Evolutionary conservation across 768 basidiomycete species (phyloP).

Genomic region (Mycena galericulata): DNA sequence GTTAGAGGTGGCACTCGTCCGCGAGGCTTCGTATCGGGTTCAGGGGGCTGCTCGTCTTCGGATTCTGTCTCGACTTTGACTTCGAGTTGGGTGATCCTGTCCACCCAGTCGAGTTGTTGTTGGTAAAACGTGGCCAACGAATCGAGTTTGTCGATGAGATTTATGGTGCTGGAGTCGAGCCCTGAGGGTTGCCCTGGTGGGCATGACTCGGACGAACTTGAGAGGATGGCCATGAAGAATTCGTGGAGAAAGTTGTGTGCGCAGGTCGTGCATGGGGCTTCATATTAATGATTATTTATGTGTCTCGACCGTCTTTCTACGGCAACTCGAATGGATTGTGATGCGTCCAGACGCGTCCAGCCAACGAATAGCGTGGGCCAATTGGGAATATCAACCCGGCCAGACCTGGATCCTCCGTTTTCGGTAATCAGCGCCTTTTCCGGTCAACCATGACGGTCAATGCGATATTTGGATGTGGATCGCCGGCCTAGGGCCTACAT

Average conservation of each 20-base stretch:
- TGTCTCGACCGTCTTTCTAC: slow-evolving; percentile 18
- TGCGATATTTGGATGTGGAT: no score
- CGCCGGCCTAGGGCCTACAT: no score
- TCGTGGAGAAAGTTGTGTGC: not conserved
- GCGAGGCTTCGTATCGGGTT: slow-evolving; percentile 4
- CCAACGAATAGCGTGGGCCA: slow-evolving; percentile 3
- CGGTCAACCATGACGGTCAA: no score
- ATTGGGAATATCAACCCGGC: no score
- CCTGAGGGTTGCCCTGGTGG: not conserved
- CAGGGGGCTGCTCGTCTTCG: slow-evolving; percentile 25
- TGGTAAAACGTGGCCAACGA: slow-evolving; percentile 30
- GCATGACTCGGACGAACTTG: slow-evolving; percentile 3
- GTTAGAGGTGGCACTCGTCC: slow-evolving; percentile 2
- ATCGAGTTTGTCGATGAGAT: slow-evolving; percentile 31
- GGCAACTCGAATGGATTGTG: not conserved
- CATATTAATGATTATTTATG: slow-evolving; percentile 3
- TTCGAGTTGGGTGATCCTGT: slow-evolving; percentile 10
- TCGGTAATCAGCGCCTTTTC: no score
- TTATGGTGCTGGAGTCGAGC: not conserved
- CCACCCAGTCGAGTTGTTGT: slow-evolving; percentile 31
- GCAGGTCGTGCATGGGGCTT: not conserved
- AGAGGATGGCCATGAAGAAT: no score
- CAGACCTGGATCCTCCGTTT: no score
- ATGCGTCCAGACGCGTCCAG: slow-evolving; percentile 28
- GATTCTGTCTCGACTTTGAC: slow-evolving; percentile 18